Evolutionary conservation across 768 basidiomycete genomes (phyloP), one percentile per base, ranked within the genome.

Genomic region (Auriculariales sp.): DNA sequence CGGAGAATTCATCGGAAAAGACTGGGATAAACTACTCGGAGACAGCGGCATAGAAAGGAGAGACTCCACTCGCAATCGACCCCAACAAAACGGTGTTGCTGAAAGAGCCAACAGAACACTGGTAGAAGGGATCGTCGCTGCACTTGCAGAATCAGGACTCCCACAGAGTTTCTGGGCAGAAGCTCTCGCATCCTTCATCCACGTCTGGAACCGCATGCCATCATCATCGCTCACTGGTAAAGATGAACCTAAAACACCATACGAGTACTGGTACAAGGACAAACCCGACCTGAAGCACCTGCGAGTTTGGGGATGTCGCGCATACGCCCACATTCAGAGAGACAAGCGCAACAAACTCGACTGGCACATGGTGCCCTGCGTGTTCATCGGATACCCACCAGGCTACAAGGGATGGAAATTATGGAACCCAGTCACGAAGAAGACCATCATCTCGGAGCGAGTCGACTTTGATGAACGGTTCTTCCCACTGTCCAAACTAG

Each of bases 401-500:
- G 31, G 55, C 25, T 59, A 61, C 2, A 62, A 63, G 45, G 51
- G 59, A 1, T 70, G 65, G 62, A 46, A 51, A 24, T 65, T 70
- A 51, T 69, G 60, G 44, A 58, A 67, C 46, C 62, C 65, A 6
- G 48, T 36, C 15, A 63, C 61, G 2, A 52, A 56, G 46, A 59
- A 57, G 54, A 52, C 55, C 4, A 51, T 64, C 15, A 63, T 65
- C 39, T 61, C 57, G 33, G 54, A 58, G 22, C 36, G 52, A 35
- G 63, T 62, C 45, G 56, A 58, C 12, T 66, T 66, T 54, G 63
- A 69, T 56, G 65, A 67, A 42, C 31, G 57, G 4, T 52, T 55
- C 46, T 61, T 62, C 33, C 60, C 62, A n/a, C n/a, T n/a, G n/a
- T n/a, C n/a, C n/a, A n/a, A n/a, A n/a, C n/a, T n/a, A n/a, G n/a